A percentile compares a stretch with the other conserved stretches of the same genome.
Conservation (phyloP, 1,284 basidiomycete genomes). For the Apiotrichum brassicae region DNA sequence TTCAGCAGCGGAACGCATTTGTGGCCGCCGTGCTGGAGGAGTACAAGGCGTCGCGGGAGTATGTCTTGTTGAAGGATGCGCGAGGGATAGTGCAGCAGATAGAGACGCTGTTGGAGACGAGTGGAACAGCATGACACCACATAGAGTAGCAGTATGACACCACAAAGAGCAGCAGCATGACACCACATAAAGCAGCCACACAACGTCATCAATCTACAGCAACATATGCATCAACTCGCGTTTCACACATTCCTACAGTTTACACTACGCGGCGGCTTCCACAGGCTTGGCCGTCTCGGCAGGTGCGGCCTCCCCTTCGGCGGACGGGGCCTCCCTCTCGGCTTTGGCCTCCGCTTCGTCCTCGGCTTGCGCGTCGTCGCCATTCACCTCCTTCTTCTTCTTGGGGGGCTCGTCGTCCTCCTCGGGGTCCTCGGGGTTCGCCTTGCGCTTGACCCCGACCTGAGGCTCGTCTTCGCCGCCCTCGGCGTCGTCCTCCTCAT, state of each 20-base stretch:
- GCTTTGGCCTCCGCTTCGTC: neutral
- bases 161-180: too few relatives aligned
- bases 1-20: conserved; percentile 16
- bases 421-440: conserved; percentile 1
- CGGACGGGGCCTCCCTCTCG: too few relatives aligned
- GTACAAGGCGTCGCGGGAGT: conserved; percentile 28
- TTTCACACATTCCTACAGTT: too few relatives aligned
- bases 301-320: too few relatives aligned
- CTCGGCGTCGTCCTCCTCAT: conserved; percentile 16
- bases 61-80: conserved; percentile 21
- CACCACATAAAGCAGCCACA: neutral
- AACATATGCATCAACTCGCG: neutral
- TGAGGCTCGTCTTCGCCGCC: neutral
- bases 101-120: conserved; percentile 8
- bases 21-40: conserved; percentile 21
- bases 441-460: conserved; percentile 18
- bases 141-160: too few relatives aligned
- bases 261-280: neutral
- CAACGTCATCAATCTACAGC: neutral
- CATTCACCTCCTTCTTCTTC: conserved; percentile 1
- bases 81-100: conserved; percentile 18
- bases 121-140: neutral
- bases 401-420: conserved; percentile 7
- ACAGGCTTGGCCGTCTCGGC: too few relatives aligned
- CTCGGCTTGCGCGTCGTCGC: conserved; percentile 9